These are phyloP conservation scores for Candida mesenterica DNA, from an alignment of 1,139 yeast genomes.

Conservation along the genomic window DNA sequence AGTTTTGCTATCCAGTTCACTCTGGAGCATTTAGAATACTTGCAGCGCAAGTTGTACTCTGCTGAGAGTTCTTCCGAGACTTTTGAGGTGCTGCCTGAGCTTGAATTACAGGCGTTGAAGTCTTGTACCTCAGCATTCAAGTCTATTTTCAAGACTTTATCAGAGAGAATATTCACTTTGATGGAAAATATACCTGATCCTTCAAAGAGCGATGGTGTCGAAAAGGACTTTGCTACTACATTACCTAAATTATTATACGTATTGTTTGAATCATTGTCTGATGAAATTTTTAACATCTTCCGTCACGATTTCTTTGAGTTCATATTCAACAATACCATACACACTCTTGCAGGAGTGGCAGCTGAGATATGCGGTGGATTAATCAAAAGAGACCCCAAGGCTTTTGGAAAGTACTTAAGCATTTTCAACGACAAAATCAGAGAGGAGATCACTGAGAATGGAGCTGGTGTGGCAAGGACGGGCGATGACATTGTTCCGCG, in stretches of 20 bases:
- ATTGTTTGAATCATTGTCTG: conserved; percentile 68
- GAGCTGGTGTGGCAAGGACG: conserved; percentile 76
- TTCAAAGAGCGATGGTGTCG: conserved; percentile 44
- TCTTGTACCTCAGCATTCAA: conserved; percentile 77
- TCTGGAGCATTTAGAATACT: conserved; percentile 54
- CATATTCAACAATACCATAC: conserved; percentile 58
- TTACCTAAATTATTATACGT: conserved; percentile 68
- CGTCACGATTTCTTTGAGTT: conserved; percentile 56
- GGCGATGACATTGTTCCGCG: conserved; percentile 69
- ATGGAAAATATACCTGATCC: conserved; percentile 79
- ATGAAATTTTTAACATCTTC: conserved; percentile 53
- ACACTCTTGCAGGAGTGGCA: conserved; percentile 64
- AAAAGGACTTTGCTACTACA: conserved; percentile 52
- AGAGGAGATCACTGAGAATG: conserved; percentile 75
- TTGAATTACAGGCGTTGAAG: conserved; percentile 56
- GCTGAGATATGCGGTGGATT: conserved; percentile 72
- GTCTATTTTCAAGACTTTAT: conserved; percentile 55
- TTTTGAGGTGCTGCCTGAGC: conserved; percentile 37
- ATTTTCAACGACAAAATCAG: conserved; percentile 52
- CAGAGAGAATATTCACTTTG: conserved; percentile 60
- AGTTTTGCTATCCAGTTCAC: conserved; percentile 73
- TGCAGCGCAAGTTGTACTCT: conserved; percentile 37
- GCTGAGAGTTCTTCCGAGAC: conserved; percentile 9
- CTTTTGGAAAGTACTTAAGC: conserved; percentile 45
- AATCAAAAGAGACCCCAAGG: conserved; percentile 57